Evolutionary conservation across 306 rosid species (phyloP).

Genomic region (Prinsepia uniflora): DNA sequence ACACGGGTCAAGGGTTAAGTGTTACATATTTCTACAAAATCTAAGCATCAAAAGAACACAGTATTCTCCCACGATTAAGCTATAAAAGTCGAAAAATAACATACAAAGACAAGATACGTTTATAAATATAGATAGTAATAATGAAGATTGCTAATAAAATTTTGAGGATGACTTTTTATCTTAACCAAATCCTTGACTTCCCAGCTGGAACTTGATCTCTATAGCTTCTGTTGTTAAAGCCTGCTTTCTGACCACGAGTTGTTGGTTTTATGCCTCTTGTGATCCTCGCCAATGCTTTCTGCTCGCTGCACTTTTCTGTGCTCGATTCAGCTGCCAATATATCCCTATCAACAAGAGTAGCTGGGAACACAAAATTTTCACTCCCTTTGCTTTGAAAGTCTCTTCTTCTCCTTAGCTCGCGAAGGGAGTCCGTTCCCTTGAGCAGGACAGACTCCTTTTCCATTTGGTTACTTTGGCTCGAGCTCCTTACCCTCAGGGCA

Average conservation of each 20-base stretch:
- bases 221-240: not conserved
- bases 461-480: constrained; percentile 8
- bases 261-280: constrained; percentile 20
- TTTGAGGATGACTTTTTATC: constrained; percentile 7
- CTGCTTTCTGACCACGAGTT: not conserved
- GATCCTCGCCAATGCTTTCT: constrained; percentile 19
- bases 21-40: too few species aligned
- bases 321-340: not conserved
- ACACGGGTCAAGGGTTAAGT: too few species aligned
- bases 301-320: not conserved
- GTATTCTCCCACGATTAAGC: not conserved
- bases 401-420: constrained; percentile 15
- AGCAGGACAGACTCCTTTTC: constrained; percentile 15
- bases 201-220: constrained; percentile 19
- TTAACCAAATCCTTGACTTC: constrained; percentile 13
- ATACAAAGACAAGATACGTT: not conserved
- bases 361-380: constrained; percentile 7
- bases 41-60: not conserved
- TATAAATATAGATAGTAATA: too few species aligned
- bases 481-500: constrained; percentile 1
- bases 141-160: too few species aligned
- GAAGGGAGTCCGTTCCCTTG: constrained; percentile 21
- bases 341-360: constrained; percentile 11
- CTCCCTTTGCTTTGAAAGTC: constrained; percentile 15
- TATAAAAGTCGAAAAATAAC: not conserved